Evolutionary conservation across 2,329 filamentous ascomycete species (phyloP).

Genomic region (Akanthomyces dipterigenus): DNA sequence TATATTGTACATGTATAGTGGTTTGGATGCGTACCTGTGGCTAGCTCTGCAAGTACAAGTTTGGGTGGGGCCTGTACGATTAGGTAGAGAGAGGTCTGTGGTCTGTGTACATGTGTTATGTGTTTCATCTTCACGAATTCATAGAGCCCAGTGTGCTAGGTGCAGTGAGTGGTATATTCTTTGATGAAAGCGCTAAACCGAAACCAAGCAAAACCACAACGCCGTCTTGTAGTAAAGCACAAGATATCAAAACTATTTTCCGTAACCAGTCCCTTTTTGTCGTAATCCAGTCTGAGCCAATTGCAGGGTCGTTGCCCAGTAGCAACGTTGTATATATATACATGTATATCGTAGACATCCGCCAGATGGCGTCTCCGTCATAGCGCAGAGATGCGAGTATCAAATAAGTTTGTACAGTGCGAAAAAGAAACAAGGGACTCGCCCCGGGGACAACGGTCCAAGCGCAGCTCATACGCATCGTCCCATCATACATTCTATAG

Average conservation of each 20-base stretch:
- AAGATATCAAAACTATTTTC: slow-evolving; percentile 7
- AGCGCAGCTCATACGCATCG: slow-evolving; percentile 17
- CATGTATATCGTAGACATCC: slow-evolving; percentile 25
- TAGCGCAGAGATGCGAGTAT: slow-evolving; percentile 1
- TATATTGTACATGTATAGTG: background rate
- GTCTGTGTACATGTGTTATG: too few relatives aligned
- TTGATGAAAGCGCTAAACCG: slow-evolving; percentile 6
- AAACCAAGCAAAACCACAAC: background rate
- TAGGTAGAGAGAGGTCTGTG: background rate
- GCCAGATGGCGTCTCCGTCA: slow-evolving; percentile 14
- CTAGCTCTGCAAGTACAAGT: background rate
- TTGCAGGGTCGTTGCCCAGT: slow-evolving; percentile 5
- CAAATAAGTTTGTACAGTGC: slow-evolving; percentile 9
- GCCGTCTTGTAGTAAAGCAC: slow-evolving; percentile 1
- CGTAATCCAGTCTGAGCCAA: slow-evolving; percentile 10
- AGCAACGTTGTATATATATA: slow-evolving; percentile 25
- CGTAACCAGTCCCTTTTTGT: slow-evolving; percentile 3
- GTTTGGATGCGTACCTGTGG: background rate
- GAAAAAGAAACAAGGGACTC: background rate
- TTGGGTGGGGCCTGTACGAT: background rate
- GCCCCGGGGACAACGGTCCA: background rate
- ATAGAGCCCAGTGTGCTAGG: background rate
- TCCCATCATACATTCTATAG: slow-evolving; percentile 9
- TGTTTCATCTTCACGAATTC: background rate
- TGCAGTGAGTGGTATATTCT: slow-evolving; percentile 10